Percentiles rank a stretch among this genome's conserved stretches.
Conservation (phyloP, 257 asterid species). For the Paulownia fortunei region DNA sequence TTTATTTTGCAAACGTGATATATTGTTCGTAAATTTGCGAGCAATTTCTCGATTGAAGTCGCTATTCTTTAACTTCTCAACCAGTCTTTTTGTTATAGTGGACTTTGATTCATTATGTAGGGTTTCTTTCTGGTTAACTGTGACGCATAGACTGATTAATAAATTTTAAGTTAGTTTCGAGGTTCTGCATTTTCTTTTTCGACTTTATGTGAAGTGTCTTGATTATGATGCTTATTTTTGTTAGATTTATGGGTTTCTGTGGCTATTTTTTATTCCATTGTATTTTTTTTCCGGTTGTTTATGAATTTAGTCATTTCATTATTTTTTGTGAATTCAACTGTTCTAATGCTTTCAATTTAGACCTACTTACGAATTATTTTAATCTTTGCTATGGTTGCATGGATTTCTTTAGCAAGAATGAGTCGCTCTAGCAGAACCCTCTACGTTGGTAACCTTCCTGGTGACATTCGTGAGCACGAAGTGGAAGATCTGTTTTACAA, state of each 20-base stretch:
- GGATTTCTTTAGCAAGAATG: conserved; percentile 50
- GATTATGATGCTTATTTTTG: background rate
- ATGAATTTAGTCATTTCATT: background rate
- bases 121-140: background rate
- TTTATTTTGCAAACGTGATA: too few relatives aligned
- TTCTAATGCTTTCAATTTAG: background rate
- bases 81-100: background rate
- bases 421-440: conserved; percentile 95
- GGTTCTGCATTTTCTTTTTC: background rate
- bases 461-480: conserved; percentile 92
- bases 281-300: too few relatives aligned
- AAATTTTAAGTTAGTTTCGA: background rate
- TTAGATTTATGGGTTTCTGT: background rate
- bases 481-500: conserved; percentile 91
- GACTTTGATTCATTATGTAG: background rate
- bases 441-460: conserved; percentile 95
- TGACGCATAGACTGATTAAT: background rate
- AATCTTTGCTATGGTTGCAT: background rate
- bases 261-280: too few relatives aligned
- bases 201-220: background rate
- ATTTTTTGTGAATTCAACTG: background rate
- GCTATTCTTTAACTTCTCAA: background rate
- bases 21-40: too few relatives aligned
- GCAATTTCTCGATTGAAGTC: too few relatives aligned
- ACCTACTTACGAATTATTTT: background rate